Evolutionary conservation across 768 basidiomycete genomes (phyloP), one percentile per base, ranked within the genome.

Genomic region (Phaeolepiota aurea): DNA sequence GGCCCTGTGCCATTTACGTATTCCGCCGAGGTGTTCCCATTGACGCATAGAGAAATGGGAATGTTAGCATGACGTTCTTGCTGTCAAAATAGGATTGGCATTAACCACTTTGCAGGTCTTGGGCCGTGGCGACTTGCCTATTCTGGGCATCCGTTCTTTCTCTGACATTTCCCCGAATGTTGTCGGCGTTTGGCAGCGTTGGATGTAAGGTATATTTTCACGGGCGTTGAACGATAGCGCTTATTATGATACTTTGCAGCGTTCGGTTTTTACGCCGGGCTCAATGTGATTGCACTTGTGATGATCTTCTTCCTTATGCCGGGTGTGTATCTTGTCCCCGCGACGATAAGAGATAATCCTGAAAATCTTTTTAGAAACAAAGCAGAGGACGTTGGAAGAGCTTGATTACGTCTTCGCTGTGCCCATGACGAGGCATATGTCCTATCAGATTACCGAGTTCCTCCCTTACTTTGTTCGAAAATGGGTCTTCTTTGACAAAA

Each of bases 1-100:
- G 90, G 90, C 0, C 90, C 90, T 3, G 89, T 92, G 5, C 90
- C 90, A 0, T 92, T 83, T 58, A 82, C 86, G 0, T 93, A 92
- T 55, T 90, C 87, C 3, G 90, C 90, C 2, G 91, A 93, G 59
- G 89, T 85, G 10, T 94, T 87, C 74, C 91, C 89, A 4, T 68
- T 93, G 28, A 81, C 82, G 20, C 75, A 85, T 44, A 69, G 87
- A 51, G 85, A 87, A 51, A 69, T 84, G 64, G 69, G 69, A 48
- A 71, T 71, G 69, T 68, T 34, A 50, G 62, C 52, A n/a, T n/a
- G 16, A 16, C 9, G n/a, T n/a, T 35, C 15, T 35, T 11, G 19
- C 19, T 35, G n/a, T 35, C 15, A 3, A 3, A 54, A 58, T 13
- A 53, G 61, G 38, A 54, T 51, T 22, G 20, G 20, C 12, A 38